phyloP scores from a whole-genome alignment of 176 grass and related monocot genomes.

The Chloris gayana region DNA sequence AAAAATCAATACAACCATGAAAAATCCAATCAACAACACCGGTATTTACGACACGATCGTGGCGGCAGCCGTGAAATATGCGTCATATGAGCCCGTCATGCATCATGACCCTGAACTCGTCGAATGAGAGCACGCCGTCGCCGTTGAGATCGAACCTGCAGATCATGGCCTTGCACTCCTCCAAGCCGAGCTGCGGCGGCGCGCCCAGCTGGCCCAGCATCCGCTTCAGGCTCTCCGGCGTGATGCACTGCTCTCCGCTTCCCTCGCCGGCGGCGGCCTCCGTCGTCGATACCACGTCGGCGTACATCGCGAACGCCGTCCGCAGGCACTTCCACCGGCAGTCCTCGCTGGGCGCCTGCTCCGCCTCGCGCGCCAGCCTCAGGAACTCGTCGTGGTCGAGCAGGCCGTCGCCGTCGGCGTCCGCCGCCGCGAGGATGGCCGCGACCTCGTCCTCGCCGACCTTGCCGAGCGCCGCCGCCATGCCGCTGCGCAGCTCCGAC shows the following conservation, averaged over 20 bases:
- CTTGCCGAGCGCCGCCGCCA: slow-evolving; percentile 17
- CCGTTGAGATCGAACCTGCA: slow-evolving; percentile 68
- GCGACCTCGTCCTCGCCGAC: slow-evolving; percentile 37
- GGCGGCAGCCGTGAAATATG: background rate
- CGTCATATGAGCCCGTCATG: slow-evolving; percentile 27
- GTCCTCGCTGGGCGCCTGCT: slow-evolving; percentile 22
- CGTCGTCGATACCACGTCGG: background rate
- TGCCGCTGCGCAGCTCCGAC: slow-evolving; percentile 43
- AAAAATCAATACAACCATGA: too few species aligned
- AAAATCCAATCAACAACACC: too few species aligned
- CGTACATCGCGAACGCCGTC: slow-evolving; percentile 68
- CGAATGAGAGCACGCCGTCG: slow-evolving; percentile 57
- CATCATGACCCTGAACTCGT: slow-evolving; percentile 75
- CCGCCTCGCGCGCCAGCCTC: slow-evolving; percentile 5
- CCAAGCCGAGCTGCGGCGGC: slow-evolving; percentile 22
- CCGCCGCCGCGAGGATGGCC: slow-evolving; percentile 41
- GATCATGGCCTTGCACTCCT: slow-evolving; percentile 69
- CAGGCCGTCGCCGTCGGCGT: slow-evolving; percentile 51
- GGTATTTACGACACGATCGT: background rate
- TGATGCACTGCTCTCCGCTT: slow-evolving; percentile 25
- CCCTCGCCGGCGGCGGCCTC: background rate
- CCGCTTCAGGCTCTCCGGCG: slow-evolving; percentile 57
- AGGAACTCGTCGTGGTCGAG: slow-evolving; percentile 43
- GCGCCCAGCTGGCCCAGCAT: slow-evolving; percentile 37
- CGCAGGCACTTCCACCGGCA: slow-evolving; percentile 32